Conservation (phyloP, 768 basidiomycete species). For the Pisolithus sp. region DNA sequence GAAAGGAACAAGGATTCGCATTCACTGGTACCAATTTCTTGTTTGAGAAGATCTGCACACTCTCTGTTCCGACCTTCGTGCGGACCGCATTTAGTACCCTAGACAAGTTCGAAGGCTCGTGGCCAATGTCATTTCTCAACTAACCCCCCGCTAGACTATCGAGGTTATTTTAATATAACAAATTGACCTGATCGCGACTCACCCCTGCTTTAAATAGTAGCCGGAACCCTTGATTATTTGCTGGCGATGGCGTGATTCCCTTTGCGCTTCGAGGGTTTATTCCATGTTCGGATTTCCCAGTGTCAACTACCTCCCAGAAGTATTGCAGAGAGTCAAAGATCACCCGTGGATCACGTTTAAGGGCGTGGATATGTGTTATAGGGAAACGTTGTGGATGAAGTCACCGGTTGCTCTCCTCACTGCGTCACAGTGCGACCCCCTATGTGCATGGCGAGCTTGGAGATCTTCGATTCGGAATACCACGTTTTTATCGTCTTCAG, state of each 20-base stretch:
- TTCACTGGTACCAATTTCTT: no score
- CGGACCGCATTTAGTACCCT: no score
- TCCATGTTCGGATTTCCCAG: constrained; percentile 37
- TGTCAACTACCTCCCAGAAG: constrained; percentile 24
- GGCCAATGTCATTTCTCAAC: no score
- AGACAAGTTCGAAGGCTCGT: no score
- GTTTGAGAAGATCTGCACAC: no score
- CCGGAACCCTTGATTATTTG: no score
- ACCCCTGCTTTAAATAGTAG: no score
- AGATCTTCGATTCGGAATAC: constrained; percentile 14
- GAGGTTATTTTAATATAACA: no score
- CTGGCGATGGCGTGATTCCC: constrained; percentile 38
- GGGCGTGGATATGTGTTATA: constrained; percentile 11
- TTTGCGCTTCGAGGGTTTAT: constrained; percentile 47
- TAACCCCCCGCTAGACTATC: no score
- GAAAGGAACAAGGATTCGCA: no score
- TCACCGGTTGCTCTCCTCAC: constrained; percentile 27
- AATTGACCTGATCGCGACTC: no score
- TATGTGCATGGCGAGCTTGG: constrained; percentile 48
- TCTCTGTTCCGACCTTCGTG: no score
- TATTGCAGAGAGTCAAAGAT: constrained; percentile 12
- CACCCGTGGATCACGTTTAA: not conserved
- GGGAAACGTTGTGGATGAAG: constrained; percentile 8
- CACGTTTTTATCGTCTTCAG: constrained; percentile 55
- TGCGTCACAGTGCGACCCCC: constrained; percentile 58